These are phyloP conservation scores for Tirmania nivea DNA, from an alignment of 495 filamentous ascomycete species.

Conservation along the genomic window DNA sequence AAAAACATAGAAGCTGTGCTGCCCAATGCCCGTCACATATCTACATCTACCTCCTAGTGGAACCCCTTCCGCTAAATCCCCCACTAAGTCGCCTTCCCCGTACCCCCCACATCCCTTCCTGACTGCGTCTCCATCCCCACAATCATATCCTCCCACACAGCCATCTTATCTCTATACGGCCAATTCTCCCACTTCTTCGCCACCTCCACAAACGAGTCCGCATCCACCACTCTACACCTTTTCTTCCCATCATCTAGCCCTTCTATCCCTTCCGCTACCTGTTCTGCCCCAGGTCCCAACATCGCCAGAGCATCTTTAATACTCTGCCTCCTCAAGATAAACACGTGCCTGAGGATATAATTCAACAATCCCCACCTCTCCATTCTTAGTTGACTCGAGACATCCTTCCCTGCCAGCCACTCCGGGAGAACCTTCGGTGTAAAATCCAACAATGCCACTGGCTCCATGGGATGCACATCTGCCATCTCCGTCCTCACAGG, in stretches of 20 bases:
- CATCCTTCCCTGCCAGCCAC: constrained; percentile 1
- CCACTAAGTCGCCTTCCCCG: background rate
- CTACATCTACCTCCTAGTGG: background rate
- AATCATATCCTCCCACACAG: background rate
- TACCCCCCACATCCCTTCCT: background rate
- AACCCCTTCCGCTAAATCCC: background rate
- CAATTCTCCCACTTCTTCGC: constrained; percentile 32
- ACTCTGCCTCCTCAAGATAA: constrained; percentile 3
- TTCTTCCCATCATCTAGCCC: constrained; percentile 17
- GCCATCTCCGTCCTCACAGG: background rate
- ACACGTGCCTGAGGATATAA: constrained; percentile 11
- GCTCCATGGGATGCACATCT: constrained; percentile 3
- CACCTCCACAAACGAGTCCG: constrained; percentile 29
- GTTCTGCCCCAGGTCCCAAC: constrained; percentile 18
- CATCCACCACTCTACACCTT: constrained; percentile 23
- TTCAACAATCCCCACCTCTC: constrained; percentile 5
- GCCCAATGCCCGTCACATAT: background rate
- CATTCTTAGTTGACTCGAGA: background rate
- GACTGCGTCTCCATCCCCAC: background rate
- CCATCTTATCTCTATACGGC: constrained; percentile 26
- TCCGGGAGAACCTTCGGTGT: constrained; percentile 2
- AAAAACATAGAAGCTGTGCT: background rate
- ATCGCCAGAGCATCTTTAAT: constrained; percentile 2
- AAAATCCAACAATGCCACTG: constrained; percentile 12
- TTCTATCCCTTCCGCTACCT: constrained; percentile 21